These are phyloP conservation scores for Sporothrix brunneoviolacea DNA, from an alignment of 2,329 filamentous ascomycete genomes.

Conservation along the genomic window DNA sequence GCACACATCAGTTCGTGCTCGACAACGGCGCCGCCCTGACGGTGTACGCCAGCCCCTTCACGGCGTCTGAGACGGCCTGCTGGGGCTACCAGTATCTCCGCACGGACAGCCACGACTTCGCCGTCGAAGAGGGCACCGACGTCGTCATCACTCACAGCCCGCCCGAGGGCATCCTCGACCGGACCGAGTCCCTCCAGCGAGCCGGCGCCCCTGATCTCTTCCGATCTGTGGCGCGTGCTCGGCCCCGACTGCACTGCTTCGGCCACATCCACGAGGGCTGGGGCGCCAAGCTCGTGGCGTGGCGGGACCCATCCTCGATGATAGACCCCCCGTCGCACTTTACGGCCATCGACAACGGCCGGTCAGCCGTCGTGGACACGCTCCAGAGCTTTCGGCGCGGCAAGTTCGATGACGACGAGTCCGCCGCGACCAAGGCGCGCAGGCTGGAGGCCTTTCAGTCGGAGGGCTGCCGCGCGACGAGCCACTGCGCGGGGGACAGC, in stretches of 20 bases:
- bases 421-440: neutral
- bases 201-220: conserved; percentile 41
- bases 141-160: conserved; percentile 51
- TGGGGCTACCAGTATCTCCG: conserved; percentile 46
- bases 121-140: conserved; percentile 32
- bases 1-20: conserved; percentile 40
- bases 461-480: conserved; percentile 26
- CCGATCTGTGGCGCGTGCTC: conserved; percentile 34
- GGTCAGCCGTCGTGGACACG: conserved; percentile 31
- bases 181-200: conserved; percentile 24
- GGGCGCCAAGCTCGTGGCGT: conserved; percentile 48
- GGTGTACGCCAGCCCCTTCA: conserved; percentile 49
- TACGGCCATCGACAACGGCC: conserved; percentile 40
- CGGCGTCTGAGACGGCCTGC: conserved; percentile 34
- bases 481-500: conserved; percentile 26
- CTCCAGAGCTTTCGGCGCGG: conserved; percentile 22
- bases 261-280: conserved; percentile 56
- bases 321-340: conserved; percentile 34
- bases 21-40: conserved; percentile 42
- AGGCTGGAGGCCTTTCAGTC: neutral
- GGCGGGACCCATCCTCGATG: conserved; percentile 29
- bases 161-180: conserved; percentile 44
- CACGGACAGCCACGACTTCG: conserved; percentile 31
- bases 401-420: conserved; percentile 10
- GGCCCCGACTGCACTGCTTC: conserved; percentile 47